Evolutionary conservation across 441 rosid genomes (phyloP).

Genomic region (Pelargonium citronellum): DNA sequence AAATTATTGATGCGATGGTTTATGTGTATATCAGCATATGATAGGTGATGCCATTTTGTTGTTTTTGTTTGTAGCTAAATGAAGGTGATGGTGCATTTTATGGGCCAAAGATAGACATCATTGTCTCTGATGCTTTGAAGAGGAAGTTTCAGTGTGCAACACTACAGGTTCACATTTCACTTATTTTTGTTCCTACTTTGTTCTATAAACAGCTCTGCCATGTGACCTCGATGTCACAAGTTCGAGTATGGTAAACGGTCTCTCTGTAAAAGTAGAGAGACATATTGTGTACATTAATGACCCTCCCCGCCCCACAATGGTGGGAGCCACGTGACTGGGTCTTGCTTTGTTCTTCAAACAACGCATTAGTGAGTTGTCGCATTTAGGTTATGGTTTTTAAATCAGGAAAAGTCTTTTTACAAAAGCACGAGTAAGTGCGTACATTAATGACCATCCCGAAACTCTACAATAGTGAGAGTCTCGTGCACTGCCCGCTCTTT

Average conservation of each 20-base stretch:
- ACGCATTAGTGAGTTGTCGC: too few relatives aligned
- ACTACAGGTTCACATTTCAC: conserved; percentile 54
- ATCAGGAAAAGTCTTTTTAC: too few relatives aligned
- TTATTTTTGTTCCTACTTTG: conserved; percentile 1
- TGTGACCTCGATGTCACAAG: conserved; percentile 7
- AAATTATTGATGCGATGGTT: too few relatives aligned
- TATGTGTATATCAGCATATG: too few relatives aligned
- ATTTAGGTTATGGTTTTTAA: too few relatives aligned
- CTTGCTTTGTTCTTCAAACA: neutral
- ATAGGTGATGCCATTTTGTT: too few relatives aligned
- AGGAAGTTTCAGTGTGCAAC: conserved; percentile 97
- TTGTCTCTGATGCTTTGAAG: conserved; percentile 90
- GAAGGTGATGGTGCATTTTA: conserved; percentile 98
- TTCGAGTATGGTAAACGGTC: too few relatives aligned
- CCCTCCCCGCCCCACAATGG: neutral
- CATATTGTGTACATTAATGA: neutral
- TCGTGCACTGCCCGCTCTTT: too few relatives aligned
- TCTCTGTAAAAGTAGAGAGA: too few relatives aligned
- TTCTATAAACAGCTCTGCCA: neutral
- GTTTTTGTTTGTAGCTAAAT: conserved; percentile 43
- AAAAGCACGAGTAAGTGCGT: too few relatives aligned
- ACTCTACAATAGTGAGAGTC: too few relatives aligned
- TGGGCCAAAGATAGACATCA: conserved; percentile 98
- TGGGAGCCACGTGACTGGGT: neutral
- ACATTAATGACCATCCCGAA: too few relatives aligned